These are phyloP conservation scores for Phytophthora palmivora DNA, from an alignment of 352 stramenopile genomes.

Conservation along the genomic window DNA sequence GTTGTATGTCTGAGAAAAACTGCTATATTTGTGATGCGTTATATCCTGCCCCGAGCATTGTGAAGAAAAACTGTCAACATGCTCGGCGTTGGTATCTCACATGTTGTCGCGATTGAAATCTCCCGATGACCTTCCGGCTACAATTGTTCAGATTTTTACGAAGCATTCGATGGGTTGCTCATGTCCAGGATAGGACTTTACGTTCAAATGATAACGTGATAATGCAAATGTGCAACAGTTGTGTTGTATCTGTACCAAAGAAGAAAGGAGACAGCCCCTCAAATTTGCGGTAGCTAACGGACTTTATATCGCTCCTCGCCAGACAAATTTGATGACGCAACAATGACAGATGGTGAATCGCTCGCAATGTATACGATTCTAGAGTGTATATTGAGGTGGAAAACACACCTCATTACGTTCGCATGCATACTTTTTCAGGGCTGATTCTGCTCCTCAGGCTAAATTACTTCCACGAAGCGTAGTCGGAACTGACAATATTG, in stretches of 20 bases:
- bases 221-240: slow-evolving; percentile 1
- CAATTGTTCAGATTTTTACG: not conserved
- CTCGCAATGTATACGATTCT: not conserved
- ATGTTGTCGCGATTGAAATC: not conserved
- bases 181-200: not conserved
- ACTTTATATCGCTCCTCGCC: too few relatives aligned
- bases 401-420: slow-evolving; percentile 1
- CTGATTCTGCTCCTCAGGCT: slow-evolving; percentile 1
- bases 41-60: not conserved
- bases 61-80: not conserved
- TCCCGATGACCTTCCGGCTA: not conserved
- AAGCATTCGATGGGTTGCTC: too few relatives aligned
- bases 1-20: not conserved
- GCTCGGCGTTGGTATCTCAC: not conserved
- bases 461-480: slow-evolving; percentile 2
- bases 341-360: too few relatives aligned
- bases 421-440: slow-evolving; percentile 1
- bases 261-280: not conserved
- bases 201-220: not conserved
- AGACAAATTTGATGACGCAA: too few relatives aligned
- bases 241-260: not conserved
- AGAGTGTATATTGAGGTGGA: slow-evolving; percentile 3
- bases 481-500: not conserved
- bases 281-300: slow-evolving; percentile 8
- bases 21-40: not conserved